Percentiles rank a stretch among this genome's conserved stretches.
Evolutionary conservation across 2,329 filamentous ascomycete species (phyloP).

Genomic region (Rhynchosporium graminicola): DNA sequence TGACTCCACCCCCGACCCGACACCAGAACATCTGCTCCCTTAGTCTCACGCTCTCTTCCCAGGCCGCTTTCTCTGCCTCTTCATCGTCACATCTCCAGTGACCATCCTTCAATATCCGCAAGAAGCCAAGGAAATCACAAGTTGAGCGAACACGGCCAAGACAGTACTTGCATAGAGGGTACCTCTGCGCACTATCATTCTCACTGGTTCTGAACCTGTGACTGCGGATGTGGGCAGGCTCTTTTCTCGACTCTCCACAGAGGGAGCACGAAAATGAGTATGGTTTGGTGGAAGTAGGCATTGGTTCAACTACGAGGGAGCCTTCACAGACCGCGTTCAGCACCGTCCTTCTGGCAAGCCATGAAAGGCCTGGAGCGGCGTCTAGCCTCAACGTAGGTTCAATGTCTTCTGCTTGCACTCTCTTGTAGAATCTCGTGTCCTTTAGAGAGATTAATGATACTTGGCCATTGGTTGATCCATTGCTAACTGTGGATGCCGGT

Average conservation of each 20-base stretch:
- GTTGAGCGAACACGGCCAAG: constrained; percentile 79
- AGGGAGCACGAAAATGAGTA: constrained; percentile 63
- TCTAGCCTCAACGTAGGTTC: constrained; percentile 92
- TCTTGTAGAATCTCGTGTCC: constrained; percentile 93
- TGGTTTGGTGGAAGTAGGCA: constrained; percentile 59
- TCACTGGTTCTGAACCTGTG: constrained; percentile 91
- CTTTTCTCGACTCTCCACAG: constrained; percentile 80
- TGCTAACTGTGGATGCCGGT: constrained; percentile 54
- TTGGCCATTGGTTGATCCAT: constrained; percentile 43
- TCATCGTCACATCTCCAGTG: constrained; percentile 83
- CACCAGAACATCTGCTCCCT: constrained; percentile 98
- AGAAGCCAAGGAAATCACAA: constrained; percentile 89
- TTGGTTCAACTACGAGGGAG: constrained; percentile 84
- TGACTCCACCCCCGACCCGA: constrained; percentile 84
- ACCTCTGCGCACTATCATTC: constrained; percentile 80
- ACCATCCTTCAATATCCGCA: constrained; percentile 89
- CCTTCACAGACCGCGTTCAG: constrained; percentile 82
- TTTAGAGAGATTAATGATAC: constrained; percentile 65
- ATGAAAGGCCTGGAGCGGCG: constrained; percentile 85
- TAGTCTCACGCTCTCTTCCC: constrained; percentile 90
- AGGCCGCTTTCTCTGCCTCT: constrained; percentile 82
- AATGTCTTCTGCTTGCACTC: constrained; percentile 83
- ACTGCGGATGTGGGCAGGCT: constrained; percentile 70
- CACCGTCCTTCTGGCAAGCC: constrained; percentile 86
- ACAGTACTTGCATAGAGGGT: constrained; percentile 89